phyloP scores from a whole-genome alignment of 805 yeast species.

The Hanseniaspora osmophila region DNA sequence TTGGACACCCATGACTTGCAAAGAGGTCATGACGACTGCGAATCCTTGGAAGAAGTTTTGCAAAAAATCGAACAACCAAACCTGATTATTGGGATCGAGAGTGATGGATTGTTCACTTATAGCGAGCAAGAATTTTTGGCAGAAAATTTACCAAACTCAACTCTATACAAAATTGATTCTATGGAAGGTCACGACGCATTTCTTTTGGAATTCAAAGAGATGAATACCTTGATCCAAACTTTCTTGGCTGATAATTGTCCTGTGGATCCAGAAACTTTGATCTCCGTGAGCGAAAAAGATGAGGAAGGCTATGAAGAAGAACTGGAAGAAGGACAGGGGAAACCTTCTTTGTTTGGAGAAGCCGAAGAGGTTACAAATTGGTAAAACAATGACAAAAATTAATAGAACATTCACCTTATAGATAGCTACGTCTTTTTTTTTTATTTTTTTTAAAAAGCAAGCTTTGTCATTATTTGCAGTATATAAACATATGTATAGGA shows the following conservation, averaged over 20 bases:
- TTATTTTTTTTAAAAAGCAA: too few relatives aligned
- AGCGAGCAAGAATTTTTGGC: conserved; percentile 84
- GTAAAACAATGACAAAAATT: too few relatives aligned
- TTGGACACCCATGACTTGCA: conserved; percentile 91
- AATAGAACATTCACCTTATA: too few relatives aligned
- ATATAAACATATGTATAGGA: not conserved
- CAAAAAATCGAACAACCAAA: conserved; percentile 56
- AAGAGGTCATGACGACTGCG: conserved; percentile 43
- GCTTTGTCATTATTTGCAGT: too few relatives aligned
- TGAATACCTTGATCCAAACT: conserved; percentile 53
- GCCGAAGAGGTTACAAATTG: conserved; percentile 89
- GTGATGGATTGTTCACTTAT: conserved; percentile 86
- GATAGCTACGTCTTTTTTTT: too few relatives aligned
- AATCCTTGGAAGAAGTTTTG: conserved; percentile 33
- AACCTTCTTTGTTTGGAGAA: conserved; percentile 76
- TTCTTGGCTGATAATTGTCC: conserved; percentile 48
- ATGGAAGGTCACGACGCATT: conserved; percentile 98
- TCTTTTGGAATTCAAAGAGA: conserved; percentile 71
- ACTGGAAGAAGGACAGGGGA: conserved; percentile 29
- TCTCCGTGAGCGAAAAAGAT: not conserved
- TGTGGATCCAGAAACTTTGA: conserved; percentile 35
- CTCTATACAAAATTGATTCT: conserved; percentile 60
- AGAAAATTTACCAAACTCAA: conserved; percentile 53
- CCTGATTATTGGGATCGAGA: conserved; percentile 72
- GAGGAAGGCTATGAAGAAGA: conserved; percentile 26